These are phyloP conservation scores for Limtongia smithiae DNA, from an alignment of 805 yeast genomes.

Conservation along the genomic window DNA sequence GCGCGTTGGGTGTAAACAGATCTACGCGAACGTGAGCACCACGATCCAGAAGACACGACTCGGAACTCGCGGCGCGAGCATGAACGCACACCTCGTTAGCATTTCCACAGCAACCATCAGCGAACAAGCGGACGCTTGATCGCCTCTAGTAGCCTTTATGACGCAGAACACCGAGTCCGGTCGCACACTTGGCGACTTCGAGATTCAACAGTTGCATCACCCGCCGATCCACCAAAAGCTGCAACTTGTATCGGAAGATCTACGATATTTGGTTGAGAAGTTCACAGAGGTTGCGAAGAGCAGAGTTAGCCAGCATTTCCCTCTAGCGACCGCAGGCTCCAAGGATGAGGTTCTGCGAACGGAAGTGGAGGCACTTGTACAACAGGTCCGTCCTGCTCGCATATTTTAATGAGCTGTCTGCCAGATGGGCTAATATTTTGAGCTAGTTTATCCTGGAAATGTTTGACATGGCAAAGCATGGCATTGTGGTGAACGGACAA, in stretches of 20 bases:
- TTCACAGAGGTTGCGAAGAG: slow-evolving; percentile 43
- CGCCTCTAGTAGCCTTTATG: too few species aligned
- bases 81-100: too few species aligned
- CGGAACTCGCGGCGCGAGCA: too few species aligned
- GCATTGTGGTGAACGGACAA: slow-evolving; percentile 56
- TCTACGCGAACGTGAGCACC: too few species aligned
- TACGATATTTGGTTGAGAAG: slow-evolving; percentile 46
- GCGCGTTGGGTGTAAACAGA: too few species aligned
- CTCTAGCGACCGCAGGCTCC: slow-evolving; percentile 22
- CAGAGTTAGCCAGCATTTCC: slow-evolving; percentile 50
- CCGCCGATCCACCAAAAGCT: slow-evolving; percentile 29
- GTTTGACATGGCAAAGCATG: slow-evolving; percentile 53
- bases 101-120: not conserved
- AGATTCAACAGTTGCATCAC: slow-evolving; percentile 25
- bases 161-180: slow-evolving; percentile 20
- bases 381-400: slow-evolving; percentile 32
- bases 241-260: slow-evolving; percentile 40
- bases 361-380: slow-evolving; percentile 44
- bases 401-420: not conserved
- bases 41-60: too few species aligned
- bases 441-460: slow-evolving; percentile 44
- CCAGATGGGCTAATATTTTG: not conserved
- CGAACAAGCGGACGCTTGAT: not conserved
- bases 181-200: slow-evolving; percentile 19
- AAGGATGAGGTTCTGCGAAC: slow-evolving; percentile 42